Base-by-base conservation (phyloP, 2,329 filamentous ascomycete species). In the Diaporthe ilicicola region DNA sequence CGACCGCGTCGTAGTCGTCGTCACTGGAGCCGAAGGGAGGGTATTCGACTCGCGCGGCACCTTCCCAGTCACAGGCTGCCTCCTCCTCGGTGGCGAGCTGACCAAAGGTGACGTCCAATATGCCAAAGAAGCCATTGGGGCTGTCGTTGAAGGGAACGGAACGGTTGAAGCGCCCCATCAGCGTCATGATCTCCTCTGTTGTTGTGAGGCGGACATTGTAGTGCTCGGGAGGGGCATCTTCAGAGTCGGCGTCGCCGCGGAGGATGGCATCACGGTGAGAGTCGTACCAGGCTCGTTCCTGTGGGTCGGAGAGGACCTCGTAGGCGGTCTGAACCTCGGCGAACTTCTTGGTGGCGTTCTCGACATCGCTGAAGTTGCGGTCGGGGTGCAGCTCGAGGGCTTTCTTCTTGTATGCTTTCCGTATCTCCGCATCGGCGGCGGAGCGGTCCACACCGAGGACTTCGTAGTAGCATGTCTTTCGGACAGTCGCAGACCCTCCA, bases 221-320 rank as follows among this genome's bases (percentile, higher is more conserved):
- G 69, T 75, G 77, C 83, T 81, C 80, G 39, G 79, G 74, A 71
- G 78, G 77, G 12, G 77, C 77, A 12, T 75, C 77, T 54, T 81
- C 81, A 32, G 81, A 84, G 39, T 84, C 84, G 67, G 90, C 89
- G 70, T 89, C 86, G 48, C 91, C 92, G 37, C 89, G 88, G 73
- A 98, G 84, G 73, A 98, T 97, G 64, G 93, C 91, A 75, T 94
- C 91, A 72, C 94, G 92, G 79, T 99, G 96, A 3, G 94, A 94
- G 82, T 99, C 95, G 83, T 99, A 99, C 96, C 96, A 99, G 39
- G 95, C 92, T 76, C 96, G 90, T 81, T 99, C 96, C 79, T 99
- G 95, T 13, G 94, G 91, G 80, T 99, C 96, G 1, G 95, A 97
- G 1, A 99, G 88, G n/a, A 99, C 90, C 80, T 98, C 94, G 80